Percentiles rank a stretch among this genome's conserved stretches.
Conservation (phyloP, 352 stramenopile genomes). For the Pythium grandisporangium region DNA sequence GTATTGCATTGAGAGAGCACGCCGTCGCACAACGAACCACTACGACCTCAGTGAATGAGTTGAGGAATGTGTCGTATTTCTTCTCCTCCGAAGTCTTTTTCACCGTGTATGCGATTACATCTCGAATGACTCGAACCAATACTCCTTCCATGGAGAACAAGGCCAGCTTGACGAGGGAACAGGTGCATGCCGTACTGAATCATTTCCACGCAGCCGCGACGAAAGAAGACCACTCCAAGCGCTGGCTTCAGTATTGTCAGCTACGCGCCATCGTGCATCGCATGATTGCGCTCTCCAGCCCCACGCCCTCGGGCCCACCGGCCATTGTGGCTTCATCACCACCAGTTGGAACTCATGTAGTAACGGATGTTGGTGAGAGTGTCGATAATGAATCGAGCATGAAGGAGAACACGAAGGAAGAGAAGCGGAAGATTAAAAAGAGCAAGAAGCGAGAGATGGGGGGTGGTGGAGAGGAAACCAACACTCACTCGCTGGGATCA, state of each 20-base stretch:
- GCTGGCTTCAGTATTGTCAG: slow-evolving; percentile 15
- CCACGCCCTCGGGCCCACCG: too few relatives aligned
- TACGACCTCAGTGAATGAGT: too few relatives aligned
- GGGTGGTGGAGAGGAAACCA: too few relatives aligned
- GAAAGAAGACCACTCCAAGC: slow-evolving; percentile 8
- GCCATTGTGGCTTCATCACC: too few relatives aligned
- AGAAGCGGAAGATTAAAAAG: slow-evolving; percentile 1
- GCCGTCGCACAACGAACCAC: too few relatives aligned
- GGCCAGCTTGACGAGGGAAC: too few relatives aligned
- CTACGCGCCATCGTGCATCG: slow-evolving; percentile 8
- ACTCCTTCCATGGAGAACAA: too few relatives aligned
- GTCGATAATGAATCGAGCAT: too few relatives aligned
- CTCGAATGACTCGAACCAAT: too few relatives aligned
- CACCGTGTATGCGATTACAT: slow-evolving; percentile 31
- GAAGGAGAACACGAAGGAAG: not conserved
- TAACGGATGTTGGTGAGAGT: slow-evolving; percentile 3
- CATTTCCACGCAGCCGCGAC: too few relatives aligned
- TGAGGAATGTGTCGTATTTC: slow-evolving; percentile 43
- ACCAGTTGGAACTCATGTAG: not conserved
- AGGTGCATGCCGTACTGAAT: too few relatives aligned
- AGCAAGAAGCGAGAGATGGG: not conserved
- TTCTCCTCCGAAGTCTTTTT: slow-evolving; percentile 65
- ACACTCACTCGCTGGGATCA: too few relatives aligned
- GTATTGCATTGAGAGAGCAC: slow-evolving; percentile 32
- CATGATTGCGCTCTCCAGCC: slow-evolving; percentile 8